Conservation (phyloP, 2,329 filamentous ascomycete genomes). For the Colletotrichum sp. region DNA sequence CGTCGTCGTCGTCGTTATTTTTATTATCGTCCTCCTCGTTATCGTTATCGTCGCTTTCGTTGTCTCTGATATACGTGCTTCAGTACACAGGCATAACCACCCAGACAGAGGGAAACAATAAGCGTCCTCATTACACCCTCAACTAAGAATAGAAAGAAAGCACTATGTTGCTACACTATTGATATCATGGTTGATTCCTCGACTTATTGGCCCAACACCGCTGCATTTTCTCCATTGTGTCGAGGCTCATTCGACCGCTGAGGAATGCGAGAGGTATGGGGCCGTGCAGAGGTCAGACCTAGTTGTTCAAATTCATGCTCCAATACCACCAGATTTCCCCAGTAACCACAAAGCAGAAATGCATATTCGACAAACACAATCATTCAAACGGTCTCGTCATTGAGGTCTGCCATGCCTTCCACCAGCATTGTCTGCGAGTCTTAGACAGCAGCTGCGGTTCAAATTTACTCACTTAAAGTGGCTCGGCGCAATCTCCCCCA, state of each 20-base stretch:
- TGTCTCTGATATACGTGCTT: too few relatives aligned
- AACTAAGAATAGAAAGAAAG: background rate
- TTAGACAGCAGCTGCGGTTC: background rate
- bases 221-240: background rate
- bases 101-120: too few relatives aligned
- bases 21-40: too few relatives aligned
- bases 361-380: background rate
- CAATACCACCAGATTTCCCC: background rate
- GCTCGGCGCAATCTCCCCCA: conserved; percentile 15
- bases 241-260: background rate
- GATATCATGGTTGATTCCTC: background rate
- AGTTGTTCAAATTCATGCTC: background rate
- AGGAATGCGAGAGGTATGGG: background rate
- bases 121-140: background rate
- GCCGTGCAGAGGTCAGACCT: background rate
- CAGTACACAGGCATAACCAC: too few relatives aligned
- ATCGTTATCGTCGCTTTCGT: too few relatives aligned
- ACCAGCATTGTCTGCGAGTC: background rate
- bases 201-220: background rate
- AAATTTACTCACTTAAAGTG: conserved; percentile 2
- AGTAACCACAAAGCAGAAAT: background rate
- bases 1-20: too few relatives aligned
- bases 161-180: background rate
- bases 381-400: background rate
- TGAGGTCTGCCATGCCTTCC: background rate